Conservation (phyloP, 2,329 filamentous ascomycete genomes). For the Alternaria gansuensis region DNA sequence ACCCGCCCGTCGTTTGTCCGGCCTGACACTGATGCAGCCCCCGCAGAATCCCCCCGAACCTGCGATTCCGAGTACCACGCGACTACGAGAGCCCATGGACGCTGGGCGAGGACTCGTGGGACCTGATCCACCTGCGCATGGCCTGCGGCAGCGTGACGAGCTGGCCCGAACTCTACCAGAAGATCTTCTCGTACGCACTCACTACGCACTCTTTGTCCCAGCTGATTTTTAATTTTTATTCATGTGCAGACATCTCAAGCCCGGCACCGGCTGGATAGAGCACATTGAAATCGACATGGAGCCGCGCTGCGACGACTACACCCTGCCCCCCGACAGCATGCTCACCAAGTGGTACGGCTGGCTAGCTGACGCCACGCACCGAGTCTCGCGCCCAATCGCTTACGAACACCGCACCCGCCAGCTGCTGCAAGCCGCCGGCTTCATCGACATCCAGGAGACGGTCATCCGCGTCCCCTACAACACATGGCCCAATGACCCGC, state of each 20-base stretch:
- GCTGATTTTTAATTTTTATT: no score
- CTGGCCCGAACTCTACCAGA: conserved; percentile 78
- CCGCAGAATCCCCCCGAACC: conserved; percentile 73
- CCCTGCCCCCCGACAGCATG: conserved; percentile 65
- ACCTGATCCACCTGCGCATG: conserved; percentile 84
- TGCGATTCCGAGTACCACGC: conserved; percentile 71
- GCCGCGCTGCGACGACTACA: conserved; percentile 74
- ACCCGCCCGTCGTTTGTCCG: conserved; percentile 51
- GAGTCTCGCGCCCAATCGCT: conserved; percentile 70
- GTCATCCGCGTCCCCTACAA: conserved; percentile 76
- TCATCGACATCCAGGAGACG: conserved; percentile 78
- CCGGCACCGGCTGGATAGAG: conserved; percentile 79
- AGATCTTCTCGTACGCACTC: conserved; percentile 68
- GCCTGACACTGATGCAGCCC: conserved; percentile 43
- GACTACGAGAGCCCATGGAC: conserved; percentile 83
- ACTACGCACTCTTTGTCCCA: not conserved
- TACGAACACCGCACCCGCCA: conserved; percentile 69
- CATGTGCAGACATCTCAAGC: conserved; percentile 72
- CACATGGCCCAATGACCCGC: conserved; percentile 72
- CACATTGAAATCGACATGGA: conserved; percentile 89
- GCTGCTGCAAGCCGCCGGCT: conserved; percentile 74
- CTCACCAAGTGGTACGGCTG: conserved; percentile 75
- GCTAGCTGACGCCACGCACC: conserved; percentile 73
- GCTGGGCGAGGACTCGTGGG: conserved; percentile 72
- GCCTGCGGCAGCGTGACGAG: conserved; percentile 78